These are phyloP conservation scores for Scenedesmus sp. DNA, from an alignment of 163 green algal genomes.

Conservation along the genomic window DNA sequence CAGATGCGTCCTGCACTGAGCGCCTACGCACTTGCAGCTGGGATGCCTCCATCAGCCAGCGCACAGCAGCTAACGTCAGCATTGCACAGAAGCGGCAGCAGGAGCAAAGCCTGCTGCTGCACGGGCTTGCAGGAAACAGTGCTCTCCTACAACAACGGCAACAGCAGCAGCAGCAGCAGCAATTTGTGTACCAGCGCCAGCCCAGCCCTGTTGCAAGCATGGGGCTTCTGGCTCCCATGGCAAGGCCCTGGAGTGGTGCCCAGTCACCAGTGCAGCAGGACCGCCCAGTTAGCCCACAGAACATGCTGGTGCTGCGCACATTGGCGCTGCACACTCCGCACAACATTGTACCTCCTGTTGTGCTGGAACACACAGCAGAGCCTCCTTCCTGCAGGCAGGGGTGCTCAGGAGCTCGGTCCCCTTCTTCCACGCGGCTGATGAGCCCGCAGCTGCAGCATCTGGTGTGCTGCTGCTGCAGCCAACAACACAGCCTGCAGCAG, in stretches of 20 bases:
- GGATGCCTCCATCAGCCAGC: neutral
- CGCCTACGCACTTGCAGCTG: neutral
- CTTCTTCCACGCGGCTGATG: neutral
- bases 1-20: neutral
- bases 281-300: conserved; percentile 26
- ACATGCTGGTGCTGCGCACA: conserved; percentile 24
- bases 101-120: neutral
- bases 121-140: neutral
- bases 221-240: neutral
- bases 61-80: neutral
- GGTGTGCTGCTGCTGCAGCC: conserved; percentile 26
- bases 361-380: neutral
- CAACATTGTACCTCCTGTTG: conserved; percentile 26
- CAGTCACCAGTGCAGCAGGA: neutral
- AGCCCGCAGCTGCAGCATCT: neutral
- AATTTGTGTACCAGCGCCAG: neutral
- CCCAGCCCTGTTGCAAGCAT: neutral
- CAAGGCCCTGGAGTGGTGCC: conserved; percentile 24
- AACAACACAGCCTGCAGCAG: conserved; percentile 41
- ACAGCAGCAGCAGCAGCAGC: neutral
- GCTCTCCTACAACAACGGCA: neutral
- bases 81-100: neutral
- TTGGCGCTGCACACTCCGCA: conserved; percentile 9
- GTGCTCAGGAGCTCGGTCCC: neutral
- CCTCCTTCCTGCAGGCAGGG: neutral